phyloP scores from a whole-genome alignment of 768 basidiomycete species.

The Suillus ampliporus region DNA sequence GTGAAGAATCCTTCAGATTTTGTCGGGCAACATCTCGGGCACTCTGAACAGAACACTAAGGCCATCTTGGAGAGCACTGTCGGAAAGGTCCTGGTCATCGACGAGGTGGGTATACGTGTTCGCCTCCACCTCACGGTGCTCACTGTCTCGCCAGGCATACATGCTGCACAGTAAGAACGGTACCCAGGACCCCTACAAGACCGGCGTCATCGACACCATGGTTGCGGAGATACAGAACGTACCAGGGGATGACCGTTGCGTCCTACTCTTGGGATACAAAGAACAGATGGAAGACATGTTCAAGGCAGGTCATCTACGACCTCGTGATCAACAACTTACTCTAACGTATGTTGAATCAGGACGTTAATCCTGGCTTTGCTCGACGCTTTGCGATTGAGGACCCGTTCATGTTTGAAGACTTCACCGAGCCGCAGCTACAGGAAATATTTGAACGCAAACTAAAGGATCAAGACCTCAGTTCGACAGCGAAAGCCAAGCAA shows the following conservation, averaged over 20 bases:
- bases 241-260: conserved; percentile 73
- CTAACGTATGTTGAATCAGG: conserved; percentile 41
- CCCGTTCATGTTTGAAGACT: conserved; percentile 73
- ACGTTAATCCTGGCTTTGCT: conserved; percentile 70
- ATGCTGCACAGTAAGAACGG: conserved; percentile 58
- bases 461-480: conserved; percentile 58
- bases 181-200: conserved; percentile 58
- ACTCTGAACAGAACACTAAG: conserved; percentile 70
- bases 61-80: conserved; percentile 60
- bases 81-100: conserved; percentile 74
- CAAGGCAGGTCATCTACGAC: conserved; percentile 46
- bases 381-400: conserved; percentile 73
- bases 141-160: conserved; percentile 55
- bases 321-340: neutral
- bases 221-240: conserved; percentile 75
- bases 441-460: conserved; percentile 62
- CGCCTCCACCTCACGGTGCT: neutral
- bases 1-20: conserved; percentile 75
- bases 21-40: conserved; percentile 59
- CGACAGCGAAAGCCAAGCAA: conserved; percentile 59
- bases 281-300: conserved; percentile 77
- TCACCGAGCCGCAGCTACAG: conserved; percentile 55
- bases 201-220: conserved; percentile 74
- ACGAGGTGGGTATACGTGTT: conserved; percentile 52
- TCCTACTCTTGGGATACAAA: conserved; percentile 69